phyloP scores from a whole-genome alignment of 192 early-diverging fungal genomes.

The Allomyces javanicus region DNA sequence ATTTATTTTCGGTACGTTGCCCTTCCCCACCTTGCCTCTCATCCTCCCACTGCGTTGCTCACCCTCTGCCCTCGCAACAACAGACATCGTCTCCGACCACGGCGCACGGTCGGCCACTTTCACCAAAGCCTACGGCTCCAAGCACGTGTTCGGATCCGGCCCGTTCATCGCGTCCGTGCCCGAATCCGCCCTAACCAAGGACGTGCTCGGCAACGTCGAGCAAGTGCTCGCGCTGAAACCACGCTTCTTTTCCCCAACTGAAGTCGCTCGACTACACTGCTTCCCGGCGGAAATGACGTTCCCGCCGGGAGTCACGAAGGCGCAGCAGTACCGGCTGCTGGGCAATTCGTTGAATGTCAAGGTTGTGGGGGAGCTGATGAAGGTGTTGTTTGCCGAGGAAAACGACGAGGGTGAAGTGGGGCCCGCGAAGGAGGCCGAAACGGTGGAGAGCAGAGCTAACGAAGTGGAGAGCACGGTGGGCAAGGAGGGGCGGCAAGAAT shows the following conservation, averaged over 20 bases:
- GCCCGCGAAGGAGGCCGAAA: no score
- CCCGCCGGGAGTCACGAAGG: slow-evolving; percentile 35
- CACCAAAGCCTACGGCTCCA: slow-evolving; percentile 25
- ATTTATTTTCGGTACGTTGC: background rate
- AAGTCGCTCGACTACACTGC: slow-evolving; percentile 60
- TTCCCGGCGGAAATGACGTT: slow-evolving; percentile 57
- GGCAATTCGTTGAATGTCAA: slow-evolving; percentile 81
- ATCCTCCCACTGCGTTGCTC: background rate
- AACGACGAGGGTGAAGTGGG: no score
- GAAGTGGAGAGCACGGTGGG: no score
- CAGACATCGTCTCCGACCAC: no score
- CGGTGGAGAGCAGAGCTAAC: no score
- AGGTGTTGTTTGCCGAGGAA: slow-evolving; percentile 28
- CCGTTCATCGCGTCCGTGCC: background rate
- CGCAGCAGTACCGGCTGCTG: slow-evolving; percentile 65
- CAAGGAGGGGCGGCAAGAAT: no score
- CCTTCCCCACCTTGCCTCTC: no score
- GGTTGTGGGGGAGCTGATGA: slow-evolving; percentile 57
- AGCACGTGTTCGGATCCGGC: slow-evolving; percentile 3
- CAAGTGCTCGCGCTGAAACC: slow-evolving; percentile 16
- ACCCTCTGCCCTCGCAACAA: no score
- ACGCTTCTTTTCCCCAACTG: slow-evolving; percentile 32
- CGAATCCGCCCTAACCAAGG: slow-evolving; percentile 5
- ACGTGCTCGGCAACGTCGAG: slow-evolving; percentile 9
- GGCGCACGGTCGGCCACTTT: slow-evolving; percentile 23